A percentile compares a stretch with the other conserved stretches of the same genome.
These are phyloP conservation scores for Musa schizocarpa DNA, from an alignment of 176 grass and related monocot genomes.

Conservation along the genomic window DNA sequence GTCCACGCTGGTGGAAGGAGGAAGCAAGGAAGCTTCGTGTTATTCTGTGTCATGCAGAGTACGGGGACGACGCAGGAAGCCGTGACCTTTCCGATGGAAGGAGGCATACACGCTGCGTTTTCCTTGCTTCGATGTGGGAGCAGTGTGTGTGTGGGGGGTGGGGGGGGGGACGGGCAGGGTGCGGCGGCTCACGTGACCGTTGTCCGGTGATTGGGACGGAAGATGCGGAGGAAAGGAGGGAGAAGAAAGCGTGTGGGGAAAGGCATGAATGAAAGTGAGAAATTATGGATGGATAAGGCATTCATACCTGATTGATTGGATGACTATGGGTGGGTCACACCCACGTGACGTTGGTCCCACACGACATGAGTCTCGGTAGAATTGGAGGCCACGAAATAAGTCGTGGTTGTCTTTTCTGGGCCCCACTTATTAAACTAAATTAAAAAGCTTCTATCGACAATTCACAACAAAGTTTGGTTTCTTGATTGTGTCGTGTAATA, in stretches of 20 bases:
- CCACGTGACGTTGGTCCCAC: too few species aligned
- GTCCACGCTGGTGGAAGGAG: too few species aligned
- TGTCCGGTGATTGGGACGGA: not conserved
- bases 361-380: too few species aligned
- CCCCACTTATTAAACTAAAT: too few species aligned
- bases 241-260: not conserved
- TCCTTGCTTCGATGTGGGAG: not conserved
- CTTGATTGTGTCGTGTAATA: too few species aligned
- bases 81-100: not conserved
- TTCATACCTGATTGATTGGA: too few species aligned
- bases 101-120: not conserved
- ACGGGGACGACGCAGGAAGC: not conserved
- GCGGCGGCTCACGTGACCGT: not conserved
- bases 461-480: too few species aligned
- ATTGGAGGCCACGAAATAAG: too few species aligned
- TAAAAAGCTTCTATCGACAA: too few species aligned
- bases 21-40: not conserved
- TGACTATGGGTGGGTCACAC: too few species aligned
- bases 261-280: not conserved
- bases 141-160: not conserved
- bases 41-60: not conserved
- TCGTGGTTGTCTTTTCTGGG: too few species aligned
- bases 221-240: not conserved
- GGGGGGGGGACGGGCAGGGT: not conserved
- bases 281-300: too few species aligned